Percentiles rank a stretch among this genome's conserved stretches.
These are phyloP conservation scores for Eimeria sp. DNA, from an alignment of 169 alveolate species.

Conservation along the genomic window DNA sequence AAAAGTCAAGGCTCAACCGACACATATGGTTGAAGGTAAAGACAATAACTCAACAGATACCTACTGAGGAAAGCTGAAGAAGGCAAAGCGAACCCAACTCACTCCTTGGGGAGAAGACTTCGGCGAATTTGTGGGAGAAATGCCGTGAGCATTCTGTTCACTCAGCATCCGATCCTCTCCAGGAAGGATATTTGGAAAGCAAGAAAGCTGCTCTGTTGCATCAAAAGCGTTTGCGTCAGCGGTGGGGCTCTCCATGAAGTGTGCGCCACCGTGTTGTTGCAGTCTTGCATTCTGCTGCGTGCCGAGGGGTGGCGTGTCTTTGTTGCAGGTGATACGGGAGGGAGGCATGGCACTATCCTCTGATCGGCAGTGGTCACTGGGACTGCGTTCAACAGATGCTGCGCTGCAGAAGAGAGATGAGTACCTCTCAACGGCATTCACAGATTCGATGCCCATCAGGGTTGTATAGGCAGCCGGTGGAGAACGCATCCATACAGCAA, in stretches of 20 bases:
- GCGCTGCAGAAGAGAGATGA: conserved; percentile 9
- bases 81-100: neutral
- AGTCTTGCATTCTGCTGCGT: conserved; percentile 10
- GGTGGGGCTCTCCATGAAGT: neutral
- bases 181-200: neutral
- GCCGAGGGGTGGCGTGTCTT: neutral
- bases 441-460: conserved; percentile 22
- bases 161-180: neutral
- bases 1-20: neutral
- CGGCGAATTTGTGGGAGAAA: neutral
- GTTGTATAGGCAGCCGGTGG: neutral
- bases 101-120: neutral
- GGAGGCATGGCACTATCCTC: neutral
- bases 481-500: neutral
- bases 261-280: conserved; percentile 7
- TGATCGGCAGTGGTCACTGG: neutral
- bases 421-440: neutral
- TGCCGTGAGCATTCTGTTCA: neutral
- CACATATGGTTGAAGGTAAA: neutral
- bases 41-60: neutral
- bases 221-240: neutral
- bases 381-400: conserved; percentile 16
- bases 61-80: neutral
- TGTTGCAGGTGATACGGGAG: neutral
- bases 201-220: neutral